These are phyloP conservation scores for Cryphonectria parasitica DNA, from an alignment of 2,329 filamentous ascomycete species.

Conservation along the genomic window DNA sequence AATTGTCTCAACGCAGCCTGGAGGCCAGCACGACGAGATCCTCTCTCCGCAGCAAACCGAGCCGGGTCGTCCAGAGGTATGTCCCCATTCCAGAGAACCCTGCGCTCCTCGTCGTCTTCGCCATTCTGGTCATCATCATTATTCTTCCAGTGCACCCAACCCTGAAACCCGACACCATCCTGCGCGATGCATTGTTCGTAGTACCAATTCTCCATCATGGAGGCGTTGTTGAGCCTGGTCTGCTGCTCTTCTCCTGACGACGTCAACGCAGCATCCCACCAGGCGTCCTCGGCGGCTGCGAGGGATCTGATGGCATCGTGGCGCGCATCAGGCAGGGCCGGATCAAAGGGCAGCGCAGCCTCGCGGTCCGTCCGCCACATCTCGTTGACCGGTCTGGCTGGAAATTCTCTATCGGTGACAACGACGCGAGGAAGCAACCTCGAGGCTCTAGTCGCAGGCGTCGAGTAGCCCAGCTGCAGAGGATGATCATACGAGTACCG, in stretches of 20 bases:
- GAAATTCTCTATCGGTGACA: constrained; percentile 6
- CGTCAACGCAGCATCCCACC: constrained; percentile 19
- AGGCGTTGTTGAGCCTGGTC: constrained; percentile 36
- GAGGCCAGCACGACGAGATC: constrained; percentile 49
- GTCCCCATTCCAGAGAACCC: constrained; percentile 3
- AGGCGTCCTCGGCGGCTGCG: constrained; percentile 31
- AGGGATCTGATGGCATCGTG: constrained; percentile 5
- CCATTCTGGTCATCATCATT: constrained; percentile 11
- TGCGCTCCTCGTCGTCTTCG: constrained; percentile 26
- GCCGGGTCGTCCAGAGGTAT: constrained; percentile 14
- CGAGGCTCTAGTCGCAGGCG: not conserved
- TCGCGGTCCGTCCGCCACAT: constrained; percentile 35
- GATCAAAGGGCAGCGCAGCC: not conserved
- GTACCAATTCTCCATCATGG: constrained; percentile 39
- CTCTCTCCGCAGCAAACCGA: constrained; percentile 44
- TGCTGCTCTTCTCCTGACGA: constrained; percentile 4
- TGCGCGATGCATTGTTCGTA: constrained; percentile 41
- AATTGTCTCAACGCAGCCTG: constrained; percentile 48
- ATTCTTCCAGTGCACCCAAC: constrained; percentile 29
- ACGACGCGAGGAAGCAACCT: not conserved
- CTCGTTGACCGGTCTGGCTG: constrained; percentile 36
- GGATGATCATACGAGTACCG: constrained; percentile 23
- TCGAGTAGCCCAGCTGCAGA: constrained; percentile 40
- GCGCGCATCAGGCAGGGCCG: not conserved
- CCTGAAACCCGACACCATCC: constrained; percentile 16